Evolutionary conservation across 306 rosid species (phyloP).

Genomic region (Pterocarpus santalinus): DNA sequence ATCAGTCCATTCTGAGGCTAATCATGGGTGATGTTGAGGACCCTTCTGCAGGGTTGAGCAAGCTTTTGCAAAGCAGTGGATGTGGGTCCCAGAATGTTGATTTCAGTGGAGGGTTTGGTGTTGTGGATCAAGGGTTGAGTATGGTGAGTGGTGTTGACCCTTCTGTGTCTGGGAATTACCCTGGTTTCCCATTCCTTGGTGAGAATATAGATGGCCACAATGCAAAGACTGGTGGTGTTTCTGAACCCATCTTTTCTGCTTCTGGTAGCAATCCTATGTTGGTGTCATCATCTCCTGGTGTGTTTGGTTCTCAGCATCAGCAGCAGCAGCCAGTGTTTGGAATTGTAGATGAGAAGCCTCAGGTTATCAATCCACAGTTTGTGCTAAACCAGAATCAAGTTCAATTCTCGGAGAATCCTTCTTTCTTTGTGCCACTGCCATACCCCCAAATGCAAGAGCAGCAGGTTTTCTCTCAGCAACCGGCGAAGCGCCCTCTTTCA

Average conservation of each 20-base stretch:
- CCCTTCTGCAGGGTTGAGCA: constrained; percentile 87
- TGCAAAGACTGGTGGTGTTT: constrained; percentile 43
- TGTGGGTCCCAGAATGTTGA: constrained; percentile 64
- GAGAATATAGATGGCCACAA: constrained; percentile 43
- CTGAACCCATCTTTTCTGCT: constrained; percentile 55
- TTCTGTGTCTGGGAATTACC: constrained; percentile 50
- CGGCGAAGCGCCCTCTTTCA: constrained; percentile 65
- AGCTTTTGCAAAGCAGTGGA: constrained; percentile 66
- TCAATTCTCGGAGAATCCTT: constrained; percentile 66
- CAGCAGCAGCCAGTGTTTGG: constrained; percentile 54
- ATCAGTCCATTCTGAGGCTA: constrained; percentile 80
- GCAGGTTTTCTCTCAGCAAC: constrained; percentile 64
- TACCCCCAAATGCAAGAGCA: constrained; percentile 75
- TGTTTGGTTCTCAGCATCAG: constrained; percentile 58
- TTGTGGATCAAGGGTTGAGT: constrained; percentile 70
- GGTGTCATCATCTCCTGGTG: constrained; percentile 55
- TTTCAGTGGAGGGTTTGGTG: constrained; percentile 65
- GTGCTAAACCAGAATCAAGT: constrained; percentile 71
- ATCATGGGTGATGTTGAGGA: constrained; percentile 92
- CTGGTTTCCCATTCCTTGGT: constrained; percentile 52
- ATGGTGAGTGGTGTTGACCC: constrained; percentile 55
- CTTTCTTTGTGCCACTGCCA: constrained; percentile 76
- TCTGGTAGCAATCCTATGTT: constrained; percentile 51
- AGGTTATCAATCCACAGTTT: constrained; percentile 68
- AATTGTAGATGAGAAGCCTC: constrained; percentile 78